Conservation (phyloP, 441 rosid species). For the Gossypium trilobum region DNA sequence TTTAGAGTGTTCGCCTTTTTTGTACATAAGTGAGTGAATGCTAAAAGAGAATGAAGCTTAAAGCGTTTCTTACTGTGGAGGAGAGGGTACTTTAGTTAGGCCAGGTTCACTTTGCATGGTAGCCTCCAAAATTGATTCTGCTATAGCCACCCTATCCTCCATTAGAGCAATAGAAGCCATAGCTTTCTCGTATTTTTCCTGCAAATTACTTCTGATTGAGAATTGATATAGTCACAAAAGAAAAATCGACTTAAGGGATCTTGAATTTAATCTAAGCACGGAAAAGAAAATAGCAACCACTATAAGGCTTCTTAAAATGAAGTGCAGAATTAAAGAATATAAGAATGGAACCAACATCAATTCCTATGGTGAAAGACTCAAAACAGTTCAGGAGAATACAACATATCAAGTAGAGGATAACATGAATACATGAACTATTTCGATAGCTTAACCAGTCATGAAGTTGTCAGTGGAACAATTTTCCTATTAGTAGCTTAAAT, state of each 20-base stretch:
- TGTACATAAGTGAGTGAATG: background rate
- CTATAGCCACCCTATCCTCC: constrained; percentile 57
- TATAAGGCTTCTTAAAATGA: background rate
- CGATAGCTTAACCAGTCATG: background rate
- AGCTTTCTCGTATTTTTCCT: constrained; percentile 63
- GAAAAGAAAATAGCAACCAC: background rate
- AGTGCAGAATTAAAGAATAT: background rate
- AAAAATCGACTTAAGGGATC: background rate
- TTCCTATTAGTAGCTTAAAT: background rate
- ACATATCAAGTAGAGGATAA: background rate
- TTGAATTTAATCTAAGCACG: background rate
- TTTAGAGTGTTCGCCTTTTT: background rate
- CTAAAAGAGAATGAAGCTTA: background rate
- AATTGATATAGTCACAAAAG: background rate
- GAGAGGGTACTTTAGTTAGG: constrained; percentile 39
- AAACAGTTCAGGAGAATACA: background rate
- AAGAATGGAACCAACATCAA: background rate
- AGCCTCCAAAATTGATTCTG: constrained; percentile 61
- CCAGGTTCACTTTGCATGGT: constrained; percentile 53
- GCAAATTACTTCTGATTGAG: constrained; percentile 16
- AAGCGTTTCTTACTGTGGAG: constrained; percentile 37
- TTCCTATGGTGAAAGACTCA: background rate
- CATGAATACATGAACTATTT: background rate
- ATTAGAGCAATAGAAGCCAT: constrained; percentile 38
- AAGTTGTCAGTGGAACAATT: background rate